Evolutionary conservation across 2,329 filamentous ascomycete species (phyloP).

Genomic region (Penicillium carneum): DNA sequence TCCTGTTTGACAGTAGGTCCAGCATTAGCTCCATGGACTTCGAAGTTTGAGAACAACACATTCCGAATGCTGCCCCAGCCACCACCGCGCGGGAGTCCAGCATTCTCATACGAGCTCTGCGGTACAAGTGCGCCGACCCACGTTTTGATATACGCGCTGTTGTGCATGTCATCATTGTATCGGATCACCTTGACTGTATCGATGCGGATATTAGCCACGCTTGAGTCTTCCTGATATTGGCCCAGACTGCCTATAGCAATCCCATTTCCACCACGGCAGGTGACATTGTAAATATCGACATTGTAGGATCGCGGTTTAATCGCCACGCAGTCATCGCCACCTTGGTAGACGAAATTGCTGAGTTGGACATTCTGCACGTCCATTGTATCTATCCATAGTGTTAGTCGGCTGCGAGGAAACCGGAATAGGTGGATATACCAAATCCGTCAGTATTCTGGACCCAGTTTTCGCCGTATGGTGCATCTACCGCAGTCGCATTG

Average conservation of each 20-base stretch:
- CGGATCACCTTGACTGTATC: constrained; percentile 56
- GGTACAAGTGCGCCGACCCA: constrained; percentile 60
- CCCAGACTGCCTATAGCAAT: constrained; percentile 62
- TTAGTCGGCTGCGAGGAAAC: too few species aligned
- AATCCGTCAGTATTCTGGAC: constrained; percentile 67
- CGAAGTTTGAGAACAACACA: constrained; percentile 61
- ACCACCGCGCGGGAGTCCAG: constrained; percentile 58
- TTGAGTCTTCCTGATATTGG: constrained; percentile 63
- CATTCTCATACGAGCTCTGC: constrained; percentile 59
- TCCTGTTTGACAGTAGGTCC: constrained; percentile 58
- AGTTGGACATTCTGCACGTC: constrained; percentile 60
- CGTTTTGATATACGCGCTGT: constrained; percentile 64
- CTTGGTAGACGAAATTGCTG: constrained; percentile 62
- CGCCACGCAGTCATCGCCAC: constrained; percentile 68
- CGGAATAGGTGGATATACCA: constrained; percentile 31
- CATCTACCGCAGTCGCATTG: constrained; percentile 60
- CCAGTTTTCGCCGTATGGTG: constrained; percentile 62
- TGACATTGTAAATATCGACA: constrained; percentile 60
- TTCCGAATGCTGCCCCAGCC: constrained; percentile 63
- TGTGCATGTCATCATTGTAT: constrained; percentile 58
- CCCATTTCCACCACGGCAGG: constrained; percentile 63
- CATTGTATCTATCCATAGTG: constrained; percentile 56
- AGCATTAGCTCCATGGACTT: constrained; percentile 54
- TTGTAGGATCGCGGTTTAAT: constrained; percentile 70
- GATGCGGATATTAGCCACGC: constrained; percentile 59